Conservation (phyloP, 805 yeast genomes). For the Pichia nanzhaoensis region DNA sequence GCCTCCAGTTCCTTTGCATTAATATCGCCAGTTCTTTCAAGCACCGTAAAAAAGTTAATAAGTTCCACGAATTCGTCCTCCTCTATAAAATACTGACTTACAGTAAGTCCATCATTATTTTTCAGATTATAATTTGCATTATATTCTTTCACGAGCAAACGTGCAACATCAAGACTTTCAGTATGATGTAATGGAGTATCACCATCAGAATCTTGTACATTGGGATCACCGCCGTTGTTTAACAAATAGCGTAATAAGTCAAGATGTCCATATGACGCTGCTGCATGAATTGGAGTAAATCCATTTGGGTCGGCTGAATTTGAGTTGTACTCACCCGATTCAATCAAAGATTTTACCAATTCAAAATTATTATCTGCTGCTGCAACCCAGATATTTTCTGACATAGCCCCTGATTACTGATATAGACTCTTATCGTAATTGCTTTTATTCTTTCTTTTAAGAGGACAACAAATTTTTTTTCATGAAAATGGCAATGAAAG, state of each 20-base stretch:
- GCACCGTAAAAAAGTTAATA: constrained; percentile 44
- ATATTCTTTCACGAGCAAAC: constrained; percentile 55
- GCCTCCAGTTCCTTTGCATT: not conserved
- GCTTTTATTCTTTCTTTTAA: no score
- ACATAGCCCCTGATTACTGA: constrained; percentile 6
- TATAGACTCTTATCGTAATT: no score
- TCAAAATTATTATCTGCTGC: constrained; percentile 76
- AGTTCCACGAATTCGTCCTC: constrained; percentile 83
- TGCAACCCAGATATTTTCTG: constrained; percentile 81
- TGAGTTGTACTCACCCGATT: constrained; percentile 47
- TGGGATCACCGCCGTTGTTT: constrained; percentile 65
- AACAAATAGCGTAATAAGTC: constrained; percentile 58
- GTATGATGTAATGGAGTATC: constrained; percentile 93
- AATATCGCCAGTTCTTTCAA: constrained; percentile 7
- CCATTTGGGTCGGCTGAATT: constrained; percentile 87
- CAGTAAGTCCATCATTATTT: constrained; percentile 70
- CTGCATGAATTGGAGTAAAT: constrained; percentile 96
- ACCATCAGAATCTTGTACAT: constrained; percentile 80
- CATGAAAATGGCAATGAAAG: not conserved
- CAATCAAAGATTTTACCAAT: constrained; percentile 51
- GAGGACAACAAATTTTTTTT: not conserved
- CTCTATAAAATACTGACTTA: constrained; percentile 69
- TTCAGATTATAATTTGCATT: constrained; percentile 57
- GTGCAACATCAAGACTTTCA: constrained; percentile 65
- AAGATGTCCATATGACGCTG: constrained; percentile 83